Percentiles rank a stretch among this genome's conserved stretches.
Evolutionary conservation across 129 eudicot species (phyloP).

Genomic region (Erigeron canadensis): DNA sequence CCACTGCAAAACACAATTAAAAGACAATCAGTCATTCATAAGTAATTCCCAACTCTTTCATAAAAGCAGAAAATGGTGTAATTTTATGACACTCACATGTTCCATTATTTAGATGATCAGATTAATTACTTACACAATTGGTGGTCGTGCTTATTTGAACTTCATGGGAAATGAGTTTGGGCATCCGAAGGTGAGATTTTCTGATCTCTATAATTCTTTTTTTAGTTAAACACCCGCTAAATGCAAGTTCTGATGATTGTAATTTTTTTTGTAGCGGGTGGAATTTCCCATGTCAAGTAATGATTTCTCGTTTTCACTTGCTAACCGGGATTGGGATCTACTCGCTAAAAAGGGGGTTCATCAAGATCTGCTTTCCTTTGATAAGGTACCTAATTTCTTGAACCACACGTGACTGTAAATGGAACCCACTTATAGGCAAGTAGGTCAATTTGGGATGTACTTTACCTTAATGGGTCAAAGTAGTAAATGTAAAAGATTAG

Average conservation of each 20-base stretch:
- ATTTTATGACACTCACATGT: neutral
- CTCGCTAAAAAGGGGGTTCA: constrained; percentile 57
- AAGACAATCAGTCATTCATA: neutral
- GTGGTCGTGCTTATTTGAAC: constrained; percentile 85
- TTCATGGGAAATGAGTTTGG: constrained; percentile 99
- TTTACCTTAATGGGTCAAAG: neutral
- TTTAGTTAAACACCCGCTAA: too few species aligned
- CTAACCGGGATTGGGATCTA: constrained; percentile 90
- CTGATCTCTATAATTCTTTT: neutral
- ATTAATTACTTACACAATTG: constrained; percentile 75
- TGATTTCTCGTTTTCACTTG: constrained; percentile 67
- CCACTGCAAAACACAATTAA: neutral
- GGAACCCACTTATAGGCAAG: neutral
- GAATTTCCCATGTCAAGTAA: constrained; percentile 91
- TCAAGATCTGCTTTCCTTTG: constrained; percentile 62
- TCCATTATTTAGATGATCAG: constrained; percentile 60
- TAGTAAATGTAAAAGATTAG: neutral
- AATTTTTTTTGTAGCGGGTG: constrained; percentile 53
- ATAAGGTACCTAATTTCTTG: constrained; percentile 54
- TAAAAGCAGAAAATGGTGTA: neutral
- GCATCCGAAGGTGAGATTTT: constrained; percentile 72
- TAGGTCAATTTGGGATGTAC: neutral
- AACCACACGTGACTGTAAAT: neutral
- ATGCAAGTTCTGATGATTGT: constrained; percentile 12
- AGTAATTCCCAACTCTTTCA: neutral